Base-by-base conservation (phyloP, 768 basidiomycete genomes). In the Macrolepiota dolichaula region DNA sequence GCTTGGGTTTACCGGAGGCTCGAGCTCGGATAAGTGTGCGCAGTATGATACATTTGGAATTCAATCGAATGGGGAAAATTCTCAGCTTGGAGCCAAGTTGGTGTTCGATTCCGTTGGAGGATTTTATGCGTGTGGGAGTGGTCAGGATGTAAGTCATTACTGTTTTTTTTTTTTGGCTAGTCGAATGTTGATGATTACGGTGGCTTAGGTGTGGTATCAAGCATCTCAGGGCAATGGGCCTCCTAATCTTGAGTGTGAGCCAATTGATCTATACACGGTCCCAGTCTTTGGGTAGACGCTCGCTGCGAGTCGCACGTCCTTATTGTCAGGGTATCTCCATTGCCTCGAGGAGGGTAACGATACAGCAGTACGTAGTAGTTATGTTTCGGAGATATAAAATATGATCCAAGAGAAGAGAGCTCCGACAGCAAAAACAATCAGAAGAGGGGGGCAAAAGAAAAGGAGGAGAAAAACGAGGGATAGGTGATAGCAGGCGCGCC, bases 11-110 rank as follows among this genome's bases (percentile, higher is more conserved):
- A 61, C 66, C 7, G 66, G 67, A 53, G 70, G 69, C 12, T 63
- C 64, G 4, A 70, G 67, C 57, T 65, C 71, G 49, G 69, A 77
- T 59, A 74, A 74, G 56, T 77, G 75, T 56, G 70, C 71, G 2
- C 58, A 57, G 25, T 74, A 64, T 51, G 55, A 53, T 19, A 62
- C 66, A 0, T 76, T 76, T 57, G 55, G 62, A 35, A 69, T 74
- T 17, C 69, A 70, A 35, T 69, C 69, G 7, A 59, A 74, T 59
- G 49, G 10, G 4, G 70, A 73, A 61, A 71, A 76, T 57, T 59
- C 67, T 9, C 74, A 73, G 58, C 65, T 74, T 32, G 71, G 72
- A 1, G 69, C 73, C 11, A 52, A 63, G 40, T 59, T 74, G 59
- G 67, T 63, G 22, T 70, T 72, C 37, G 71, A 72, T 44, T 69